Evolutionary conservation across 1,284 basidiomycete species (phyloP), one percentile per base, ranked within the genome.

Genomic region (Sporisorium graminicola): DNA sequence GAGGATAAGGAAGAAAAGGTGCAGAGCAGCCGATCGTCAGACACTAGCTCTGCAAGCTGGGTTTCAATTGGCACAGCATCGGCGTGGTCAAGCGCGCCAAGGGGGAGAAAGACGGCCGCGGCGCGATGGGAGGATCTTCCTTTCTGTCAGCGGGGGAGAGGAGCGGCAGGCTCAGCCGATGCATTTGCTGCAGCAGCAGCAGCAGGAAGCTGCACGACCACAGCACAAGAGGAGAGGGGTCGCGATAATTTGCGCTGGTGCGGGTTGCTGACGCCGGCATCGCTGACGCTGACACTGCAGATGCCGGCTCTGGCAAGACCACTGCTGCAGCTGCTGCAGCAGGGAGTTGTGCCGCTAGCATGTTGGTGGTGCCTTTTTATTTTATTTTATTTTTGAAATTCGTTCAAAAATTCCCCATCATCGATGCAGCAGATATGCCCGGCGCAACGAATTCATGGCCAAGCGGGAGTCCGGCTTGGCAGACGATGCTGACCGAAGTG

Each of bases 271-370:
- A 43, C 24, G 58, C 33, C 31, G 22, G 42, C 7, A 47, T 49
- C 50, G 62, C 62, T 66, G 64, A 60, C 58, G 58, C 57, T 65
- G 63, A 46, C 44, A n/a, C 9, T 56, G 24, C 53, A 33, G 43
- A 33, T 58, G 65, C 54, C 31, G 54, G 14, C 24, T 22, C 37
- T 24, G 5, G 8, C 6, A 14, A 37, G 20, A 13, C 20, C 26
- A 13, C 49, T 51, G 46, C 35, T 29, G 44, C 58, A 10, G 40
- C 40, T 42, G 44, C 58, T n/a, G n/a, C n/a, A n/a, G n/a, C n/a
- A n/a, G 46, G 47, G 13, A 24, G 27, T 16, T n/a, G 12, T 20
- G 54, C 16, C 16, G 26, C 54, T n/a, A 37, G 50, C 53, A 42
- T 37, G 20, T 20, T 29, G 50, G 29, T 53, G 40, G 16, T 42